Conservation (phyloP, 768 basidiomycete genomes). For the Pulveroboletus sp. region DNA sequence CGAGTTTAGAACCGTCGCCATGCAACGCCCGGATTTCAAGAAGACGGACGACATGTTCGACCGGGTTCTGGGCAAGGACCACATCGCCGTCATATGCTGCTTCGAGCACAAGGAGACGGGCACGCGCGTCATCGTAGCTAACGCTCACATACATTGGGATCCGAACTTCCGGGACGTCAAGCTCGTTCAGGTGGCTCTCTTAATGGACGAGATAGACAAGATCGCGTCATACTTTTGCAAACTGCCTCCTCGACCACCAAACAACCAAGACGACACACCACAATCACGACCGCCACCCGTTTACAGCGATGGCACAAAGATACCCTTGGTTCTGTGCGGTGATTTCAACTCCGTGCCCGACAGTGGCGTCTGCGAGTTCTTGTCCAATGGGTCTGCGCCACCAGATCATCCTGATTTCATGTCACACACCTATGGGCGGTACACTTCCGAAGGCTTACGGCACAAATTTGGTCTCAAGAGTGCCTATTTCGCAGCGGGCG, state of each 20-base stretch:
- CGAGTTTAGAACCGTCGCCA: conserved; percentile 89
- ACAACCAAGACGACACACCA: conserved; percentile 26
- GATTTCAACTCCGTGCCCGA: conserved; percentile 90
- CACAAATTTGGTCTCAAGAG: conserved; percentile 82
- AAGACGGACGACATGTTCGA: conserved; percentile 99
- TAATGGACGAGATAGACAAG: conserved; percentile 92
- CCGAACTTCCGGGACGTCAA: conserved; percentile 93
- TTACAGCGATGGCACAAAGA: conserved; percentile 83
- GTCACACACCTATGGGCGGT: conserved; percentile 84
- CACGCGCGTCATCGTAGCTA: conserved; percentile 82
- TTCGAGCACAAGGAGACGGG: conserved; percentile 87
- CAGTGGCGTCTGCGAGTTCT: conserved; percentile 90
- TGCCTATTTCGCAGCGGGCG: conserved; percentile 64
- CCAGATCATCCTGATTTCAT: conserved; percentile 88
- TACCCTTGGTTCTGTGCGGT: conserved; percentile 88
- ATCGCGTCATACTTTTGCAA: conserved; percentile 79
- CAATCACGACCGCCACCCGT: conserved; percentile 52
- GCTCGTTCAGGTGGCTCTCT: conserved; percentile 89
- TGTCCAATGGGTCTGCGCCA: conserved; percentile 65
- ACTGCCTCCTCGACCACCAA: conserved; percentile 64
- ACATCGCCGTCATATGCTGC: conserved; percentile 83
- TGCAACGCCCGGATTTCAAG: conserved; percentile 91
- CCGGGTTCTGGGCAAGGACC: conserved; percentile 90
- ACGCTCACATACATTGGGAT: conserved; percentile 93
- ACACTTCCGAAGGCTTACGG: conserved; percentile 83